Evolutionary conservation across 352 stramenopile genomes (phyloP), one percentile per base, ranked within the genome.

Genomic region (Phytophthora uliginosa): DNA sequence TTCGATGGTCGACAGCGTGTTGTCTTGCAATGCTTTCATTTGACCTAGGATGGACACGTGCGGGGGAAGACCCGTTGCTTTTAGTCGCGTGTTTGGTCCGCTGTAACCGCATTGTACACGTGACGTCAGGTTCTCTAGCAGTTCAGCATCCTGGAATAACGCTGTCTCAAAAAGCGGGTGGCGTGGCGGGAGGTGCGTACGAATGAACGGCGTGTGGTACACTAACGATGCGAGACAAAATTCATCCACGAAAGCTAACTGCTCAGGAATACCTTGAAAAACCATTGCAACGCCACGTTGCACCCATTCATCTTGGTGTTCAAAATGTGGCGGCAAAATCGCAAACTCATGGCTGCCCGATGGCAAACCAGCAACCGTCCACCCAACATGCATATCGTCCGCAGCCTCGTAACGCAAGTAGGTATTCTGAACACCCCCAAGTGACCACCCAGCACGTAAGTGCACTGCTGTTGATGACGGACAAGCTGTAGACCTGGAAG

Each of bases 381-480:
- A 61, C 10, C 72, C 67, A 13, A 79, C 72, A n/a, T n/a, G n/a
- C n/a, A n/a, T n/a, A n/a, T n/a, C n/a, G n/a, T n/a, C n/a, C n/a
- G n/a, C n/a, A n/a, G 38, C 24, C 31, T 76, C 57, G 38, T 79
- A 76, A 1, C 57, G 47, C 15, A 79, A 22, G 36, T 74, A 76
- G 4, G 63, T 73, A 20, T 71, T 64, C 40, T 76, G 63, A 7
- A 73, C 59, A 4, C 67, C 60, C 22, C 61, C 73, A 31, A 71
- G 31, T 1, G 62, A 59, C 67, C 73, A 76, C 28, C 62, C 59
- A 7, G 60, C 60, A 17, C 72, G 24, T 0, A 76, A 26, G 64
- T 79, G 45, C 10, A 76, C 60, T 5, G 67, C 34, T 12, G 45
- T 66, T 6, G 61, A 72, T 13, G 67, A 73, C 6, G 57, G 71